Percentiles rank a stretch among this genome's conserved stretches.
phyloP scores from a whole-genome alignment of 495 filamentous ascomycete genomes.

The Penicillium diatomitis region DNA sequence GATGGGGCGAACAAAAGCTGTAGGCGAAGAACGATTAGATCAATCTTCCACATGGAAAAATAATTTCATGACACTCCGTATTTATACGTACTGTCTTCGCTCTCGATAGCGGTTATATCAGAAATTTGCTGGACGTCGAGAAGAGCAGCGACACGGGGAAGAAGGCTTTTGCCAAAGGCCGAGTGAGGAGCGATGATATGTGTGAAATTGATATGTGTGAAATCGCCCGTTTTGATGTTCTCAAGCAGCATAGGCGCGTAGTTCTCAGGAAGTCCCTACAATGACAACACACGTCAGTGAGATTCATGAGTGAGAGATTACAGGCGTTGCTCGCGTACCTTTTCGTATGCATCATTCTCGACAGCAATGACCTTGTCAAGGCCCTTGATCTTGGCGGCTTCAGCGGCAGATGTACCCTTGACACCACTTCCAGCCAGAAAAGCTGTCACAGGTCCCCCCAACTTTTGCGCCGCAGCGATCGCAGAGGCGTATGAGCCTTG shows the following conservation, averaged over 20 bases:
- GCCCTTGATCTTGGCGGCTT: conserved; percentile 83
- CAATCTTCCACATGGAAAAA: conserved; percentile 15
- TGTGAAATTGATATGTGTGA: conserved; percentile 83
- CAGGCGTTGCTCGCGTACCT: conserved; percentile 40
- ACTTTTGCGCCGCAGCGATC: conserved; percentile 75
- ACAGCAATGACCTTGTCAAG: conserved; percentile 84
- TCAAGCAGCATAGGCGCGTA: conserved; percentile 87
- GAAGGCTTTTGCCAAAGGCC: conserved; percentile 90
- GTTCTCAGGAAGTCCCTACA: conserved; percentile 84
- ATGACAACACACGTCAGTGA: conserved; percentile 1
- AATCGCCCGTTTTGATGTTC: conserved; percentile 90
- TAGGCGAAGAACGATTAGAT: conserved; percentile 7
- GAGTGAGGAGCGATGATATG: conserved; percentile 87
- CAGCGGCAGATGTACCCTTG: conserved; percentile 64
- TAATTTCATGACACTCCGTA: background rate
- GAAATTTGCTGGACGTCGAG: conserved; percentile 89
- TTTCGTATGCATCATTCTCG: conserved; percentile 85
- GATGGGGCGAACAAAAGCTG: conserved; percentile 88
- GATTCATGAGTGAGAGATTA: no score
- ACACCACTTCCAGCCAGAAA: conserved; percentile 80
- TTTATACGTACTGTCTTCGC: conserved; percentile 63
- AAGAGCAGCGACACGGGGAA: conserved; percentile 92
- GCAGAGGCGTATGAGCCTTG: conserved; percentile 74
- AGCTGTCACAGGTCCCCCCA: conserved; percentile 76
- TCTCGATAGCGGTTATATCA: conserved; percentile 78